Percentiles rank a stretch among this genome's conserved stretches.
These are phyloP conservation scores for Symbiodinium natans DNA, from an alignment of 73 alveolate genomes.

Conservation along the genomic window DNA sequence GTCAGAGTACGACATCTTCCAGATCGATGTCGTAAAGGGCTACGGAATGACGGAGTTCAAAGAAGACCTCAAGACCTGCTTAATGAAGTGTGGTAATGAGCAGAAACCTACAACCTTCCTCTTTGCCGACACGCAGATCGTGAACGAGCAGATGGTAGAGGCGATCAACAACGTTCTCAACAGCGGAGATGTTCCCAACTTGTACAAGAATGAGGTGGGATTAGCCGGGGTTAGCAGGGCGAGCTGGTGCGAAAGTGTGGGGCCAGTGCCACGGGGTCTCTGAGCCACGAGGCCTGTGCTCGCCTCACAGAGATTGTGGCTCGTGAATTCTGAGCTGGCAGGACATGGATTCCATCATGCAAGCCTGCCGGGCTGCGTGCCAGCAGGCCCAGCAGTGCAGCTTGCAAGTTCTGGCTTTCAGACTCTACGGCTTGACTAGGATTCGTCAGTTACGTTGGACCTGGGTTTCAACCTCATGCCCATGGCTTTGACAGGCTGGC, in stretches of 20 bases:
- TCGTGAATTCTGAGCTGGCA: conserved; percentile 51
- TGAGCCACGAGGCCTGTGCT: background rate
- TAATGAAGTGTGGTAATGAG: conserved; percentile 98
- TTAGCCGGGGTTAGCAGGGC: background rate
- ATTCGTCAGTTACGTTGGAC: background rate
- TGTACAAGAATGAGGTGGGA: conserved; percentile 96
- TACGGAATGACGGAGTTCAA: conserved; percentile 99
- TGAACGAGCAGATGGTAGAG: conserved; percentile 99
- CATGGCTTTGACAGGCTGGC: conserved; percentile 45
- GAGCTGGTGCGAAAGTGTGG: background rate
- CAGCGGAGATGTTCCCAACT: conserved; percentile 98
- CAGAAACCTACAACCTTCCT: conserved; percentile 99
- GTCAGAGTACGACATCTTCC: conserved; percentile 98
- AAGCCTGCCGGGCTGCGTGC: conserved; percentile 96
- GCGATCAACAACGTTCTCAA: conserved; percentile 98
- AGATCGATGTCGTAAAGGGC: conserved; percentile 99
- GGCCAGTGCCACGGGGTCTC: background rate
- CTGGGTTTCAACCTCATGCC: too few species aligned
- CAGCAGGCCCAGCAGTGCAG: conserved; percentile 95
- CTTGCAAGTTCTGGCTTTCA: background rate
- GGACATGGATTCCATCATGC: conserved; percentile 96
- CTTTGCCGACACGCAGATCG: conserved; percentile 99
- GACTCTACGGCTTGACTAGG: background rate
- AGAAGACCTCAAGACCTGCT: conserved; percentile 98
- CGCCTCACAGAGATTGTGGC: too few species aligned